Base-by-base conservation (phyloP, 768 basidiomycete species). In the Obba rivulosa region DNA sequence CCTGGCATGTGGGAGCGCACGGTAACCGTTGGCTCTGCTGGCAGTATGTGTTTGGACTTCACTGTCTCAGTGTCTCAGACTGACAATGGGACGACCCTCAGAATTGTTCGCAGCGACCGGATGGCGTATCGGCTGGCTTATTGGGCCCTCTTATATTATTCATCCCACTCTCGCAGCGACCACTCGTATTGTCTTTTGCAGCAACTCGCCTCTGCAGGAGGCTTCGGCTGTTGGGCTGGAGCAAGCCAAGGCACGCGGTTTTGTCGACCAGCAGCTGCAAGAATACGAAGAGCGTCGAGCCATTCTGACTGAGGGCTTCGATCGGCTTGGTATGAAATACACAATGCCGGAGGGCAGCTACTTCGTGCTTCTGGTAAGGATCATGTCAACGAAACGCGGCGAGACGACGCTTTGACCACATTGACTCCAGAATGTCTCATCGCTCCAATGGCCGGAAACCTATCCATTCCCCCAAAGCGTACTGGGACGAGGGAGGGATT, bases 1-100 rank as follows among this genome's bases (percentile, higher is more conserved):
- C 94, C 93, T 3, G 90, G 92, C 18, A 96, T 98, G 90, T 98
- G 94, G 94, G 89, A 97, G 53, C 83, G 95, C 38, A 99, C 95
- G 0, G 81, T 99, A 36, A 97, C 94, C 3, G 90, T 96, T 41
- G 83, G 87, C 24, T 94, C 92, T 14, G 93, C 89, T 22, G 93
- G 93, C 57, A 95, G 92, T 91, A 68, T 69, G 66, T 59, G 13
- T 3, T 21, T 41, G 10, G 36, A 1, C 31, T 23, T 4, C 82
- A 67, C 7, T 17, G 17, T 22, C 9, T 38, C 18, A 17, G 34
- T 31, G 25, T 34, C 21, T 35, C 38, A 24, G 1, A 20, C 14
- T 34, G 25, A 7, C 11, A 16, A 24, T 5, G 34, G 21, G 16
- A 23, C 21, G 3, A 23, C 31, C 22, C 21, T 16, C 66, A 93